Evolutionary conservation across 805 yeast species (phyloP), one percentile per base, ranked within the genome.

Genomic region (Starmerella vaccinii): DNA sequence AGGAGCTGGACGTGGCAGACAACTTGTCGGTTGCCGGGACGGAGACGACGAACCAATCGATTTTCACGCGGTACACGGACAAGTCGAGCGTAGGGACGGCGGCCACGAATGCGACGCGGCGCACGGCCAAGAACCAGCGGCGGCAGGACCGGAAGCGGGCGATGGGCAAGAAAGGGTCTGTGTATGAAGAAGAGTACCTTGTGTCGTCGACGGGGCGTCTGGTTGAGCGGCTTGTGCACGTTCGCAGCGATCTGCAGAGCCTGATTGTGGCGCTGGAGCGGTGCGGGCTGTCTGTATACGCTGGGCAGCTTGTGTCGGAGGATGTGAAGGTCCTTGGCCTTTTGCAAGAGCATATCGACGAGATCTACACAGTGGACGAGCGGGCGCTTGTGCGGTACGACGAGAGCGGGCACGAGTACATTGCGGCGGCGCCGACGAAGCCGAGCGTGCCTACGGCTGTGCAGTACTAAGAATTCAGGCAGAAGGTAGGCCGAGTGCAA

Each of bases 101-200:
- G 4, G 84, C 84, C 63, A 92, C 98, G 0, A 97, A 97, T 26
- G 97, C 92, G 2, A 82, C 96, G 0, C 77, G 99, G 66, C 77
- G 83, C 62, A 89, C 98, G 0, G 77, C 94, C 6, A 92, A 92
- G 69, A 92, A 92, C 67, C 78, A 81, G 57, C 84, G 95, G 65
- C 78, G 98, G 58, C 97, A 90, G 67, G 98, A 90, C 64, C 78
- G 98, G 61, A 92, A 92, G 70, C 77, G 80, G 53, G 99, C 98
- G 2, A 79, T 95, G 60, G 99, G 99, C 53, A 87, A 94, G 72
- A 92, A 92, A 70, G 97, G 97, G 43, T 90, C 97, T 6, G 84
- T 92, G 19, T 92, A 92, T 62, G 99, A 92, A 66, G 98, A 92
- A 65, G 97, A 92, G 65, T 92, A 92, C 65, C 76, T 92, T 50